A percentile compares a stretch with the other conserved stretches of the same genome.
Conservation (phyloP, 1,284 basidiomycete genomes). For the Abortiporus biennis region DNA sequence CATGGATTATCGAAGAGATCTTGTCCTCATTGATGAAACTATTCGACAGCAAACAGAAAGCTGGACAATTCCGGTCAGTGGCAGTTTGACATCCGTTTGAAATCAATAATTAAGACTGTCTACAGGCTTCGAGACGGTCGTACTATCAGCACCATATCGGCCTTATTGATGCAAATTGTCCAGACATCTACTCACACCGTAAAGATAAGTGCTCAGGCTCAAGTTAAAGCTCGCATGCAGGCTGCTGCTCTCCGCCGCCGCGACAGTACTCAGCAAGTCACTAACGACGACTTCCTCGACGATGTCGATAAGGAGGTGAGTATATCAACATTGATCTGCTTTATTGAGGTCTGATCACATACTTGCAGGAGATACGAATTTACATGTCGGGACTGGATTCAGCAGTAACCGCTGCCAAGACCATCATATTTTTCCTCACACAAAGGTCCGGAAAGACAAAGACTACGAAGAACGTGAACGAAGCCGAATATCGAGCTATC, state of each 20-base stretch:
- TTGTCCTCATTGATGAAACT: conserved; percentile 84
- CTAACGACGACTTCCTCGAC: conserved; percentile 48
- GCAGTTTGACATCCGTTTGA: background rate
- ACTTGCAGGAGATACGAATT: conserved; percentile 53
- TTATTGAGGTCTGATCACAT: conserved; percentile 1
- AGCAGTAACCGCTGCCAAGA: conserved; percentile 77
- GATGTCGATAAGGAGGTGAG: conserved; percentile 60
- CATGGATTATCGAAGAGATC: conserved; percentile 97
- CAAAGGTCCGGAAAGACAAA: conserved; percentile 84
- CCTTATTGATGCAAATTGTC: conserved; percentile 90
- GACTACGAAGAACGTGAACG: conserved; percentile 80
- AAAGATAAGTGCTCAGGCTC: conserved; percentile 50
- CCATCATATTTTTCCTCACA: conserved; percentile 81
- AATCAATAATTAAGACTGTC: conserved; percentile 1
- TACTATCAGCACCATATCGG: conserved; percentile 88
- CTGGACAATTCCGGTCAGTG: conserved; percentile 77
- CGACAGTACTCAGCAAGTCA: conserved; percentile 45
- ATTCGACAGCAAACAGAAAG: conserved; percentile 83
- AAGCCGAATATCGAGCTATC: conserved; percentile 86
- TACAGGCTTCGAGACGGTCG: conserved; percentile 71
- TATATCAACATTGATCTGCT: background rate
- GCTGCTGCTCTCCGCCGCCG: conserved; percentile 53
- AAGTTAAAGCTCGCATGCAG: conserved; percentile 58
- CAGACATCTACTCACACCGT: conserved; percentile 89
- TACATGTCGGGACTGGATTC: conserved; percentile 69